Conservation (phyloP, 1,139 yeast species). For the Yarrowia galli region DNA sequence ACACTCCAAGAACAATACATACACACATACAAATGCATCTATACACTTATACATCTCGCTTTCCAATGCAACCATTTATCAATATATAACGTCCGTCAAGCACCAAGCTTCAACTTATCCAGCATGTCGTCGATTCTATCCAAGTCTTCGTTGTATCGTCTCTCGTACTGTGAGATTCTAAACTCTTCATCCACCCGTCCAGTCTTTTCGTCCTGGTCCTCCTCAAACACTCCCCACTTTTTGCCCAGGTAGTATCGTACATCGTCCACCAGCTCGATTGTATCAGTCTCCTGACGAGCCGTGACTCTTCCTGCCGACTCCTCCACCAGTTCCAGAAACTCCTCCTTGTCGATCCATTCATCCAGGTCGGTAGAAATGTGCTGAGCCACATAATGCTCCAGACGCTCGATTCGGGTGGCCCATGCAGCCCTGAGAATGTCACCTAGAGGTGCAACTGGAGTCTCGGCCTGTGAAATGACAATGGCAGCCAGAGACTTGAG, state of each 20-base stretch:
- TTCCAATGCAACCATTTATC: background rate
- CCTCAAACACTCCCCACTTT: slow-evolving; percentile 53
- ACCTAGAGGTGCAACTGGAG: slow-evolving; percentile 54
- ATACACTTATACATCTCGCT: background rate
- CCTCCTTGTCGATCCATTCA: slow-evolving; percentile 51
- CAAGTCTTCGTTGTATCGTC: slow-evolving; percentile 52
- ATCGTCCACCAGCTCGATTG: slow-evolving; percentile 81
- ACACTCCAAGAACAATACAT: background rate
- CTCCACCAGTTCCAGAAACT: slow-evolving; percentile 53
- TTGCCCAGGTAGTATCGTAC: slow-evolving; percentile 68
- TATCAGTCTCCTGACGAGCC: slow-evolving; percentile 73
- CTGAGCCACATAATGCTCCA: slow-evolving; percentile 70
- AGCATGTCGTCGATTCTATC: slow-evolving; percentile 54
- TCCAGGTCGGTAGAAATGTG: slow-evolving; percentile 61
- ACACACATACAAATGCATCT: background rate
- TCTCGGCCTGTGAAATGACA: slow-evolving; percentile 56
- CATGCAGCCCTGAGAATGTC: slow-evolving; percentile 71
- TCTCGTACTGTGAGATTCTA: slow-evolving; percentile 42
- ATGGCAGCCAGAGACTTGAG: slow-evolving; percentile 73
- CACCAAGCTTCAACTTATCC: slow-evolving; percentile 6
- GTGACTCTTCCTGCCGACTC: slow-evolving; percentile 67
- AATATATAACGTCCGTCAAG: background rate
- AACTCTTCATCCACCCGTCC: slow-evolving; percentile 32
- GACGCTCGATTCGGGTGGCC: slow-evolving; percentile 68
- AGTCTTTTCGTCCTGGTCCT: slow-evolving; percentile 39